Evolutionary conservation across 2,329 filamentous ascomycete genomes (phyloP).

Genomic region (Cladosporium halotolerans): DNA sequence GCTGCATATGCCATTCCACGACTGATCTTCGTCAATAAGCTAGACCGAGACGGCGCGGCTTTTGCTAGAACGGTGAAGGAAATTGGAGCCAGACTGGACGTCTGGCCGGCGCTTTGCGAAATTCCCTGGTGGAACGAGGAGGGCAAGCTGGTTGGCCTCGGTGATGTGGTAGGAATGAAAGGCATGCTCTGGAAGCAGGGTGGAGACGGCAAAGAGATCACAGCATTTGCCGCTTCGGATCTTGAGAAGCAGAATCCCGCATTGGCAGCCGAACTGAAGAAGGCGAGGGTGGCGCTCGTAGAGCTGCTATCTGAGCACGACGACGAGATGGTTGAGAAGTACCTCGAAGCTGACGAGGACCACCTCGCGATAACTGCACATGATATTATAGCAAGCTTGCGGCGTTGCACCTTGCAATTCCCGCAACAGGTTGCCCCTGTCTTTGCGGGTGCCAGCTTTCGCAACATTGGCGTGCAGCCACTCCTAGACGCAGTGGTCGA

Average conservation of each 20-base stretch:
- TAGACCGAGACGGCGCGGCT: constrained; percentile 72
- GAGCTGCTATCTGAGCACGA: constrained; percentile 86
- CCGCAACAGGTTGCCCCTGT: constrained; percentile 74
- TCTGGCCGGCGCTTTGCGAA: constrained; percentile 86
- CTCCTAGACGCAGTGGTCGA: constrained; percentile 83
- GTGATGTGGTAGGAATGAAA: constrained; percentile 71
- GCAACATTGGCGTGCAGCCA: constrained; percentile 89
- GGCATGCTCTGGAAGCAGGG: constrained; percentile 68
- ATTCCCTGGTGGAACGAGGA: constrained; percentile 83
- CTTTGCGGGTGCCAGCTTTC: constrained; percentile 86
- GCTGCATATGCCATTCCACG: constrained; percentile 79
- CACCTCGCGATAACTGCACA: constrained; percentile 59
- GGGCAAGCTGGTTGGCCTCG: constrained; percentile 73
- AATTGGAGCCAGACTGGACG: constrained; percentile 69
- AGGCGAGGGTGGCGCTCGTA: constrained; percentile 69
- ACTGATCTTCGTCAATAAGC: constrained; percentile 76
- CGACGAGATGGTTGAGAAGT: constrained; percentile 76
- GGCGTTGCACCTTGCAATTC: constrained; percentile 61
- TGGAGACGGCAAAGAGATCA: constrained; percentile 54
- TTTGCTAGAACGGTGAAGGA: constrained; percentile 84
- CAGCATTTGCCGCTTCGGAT: constrained; percentile 49
- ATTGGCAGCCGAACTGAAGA: constrained; percentile 61
- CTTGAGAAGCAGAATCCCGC: constrained; percentile 43
- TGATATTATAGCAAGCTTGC: constrained; percentile 66
- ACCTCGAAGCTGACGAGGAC: constrained; percentile 70